A percentile compares a stretch with the other conserved stretches of the same genome.
Conservation (phyloP, 495 filamentous ascomycete species). For the Penicillium soppii region DNA sequence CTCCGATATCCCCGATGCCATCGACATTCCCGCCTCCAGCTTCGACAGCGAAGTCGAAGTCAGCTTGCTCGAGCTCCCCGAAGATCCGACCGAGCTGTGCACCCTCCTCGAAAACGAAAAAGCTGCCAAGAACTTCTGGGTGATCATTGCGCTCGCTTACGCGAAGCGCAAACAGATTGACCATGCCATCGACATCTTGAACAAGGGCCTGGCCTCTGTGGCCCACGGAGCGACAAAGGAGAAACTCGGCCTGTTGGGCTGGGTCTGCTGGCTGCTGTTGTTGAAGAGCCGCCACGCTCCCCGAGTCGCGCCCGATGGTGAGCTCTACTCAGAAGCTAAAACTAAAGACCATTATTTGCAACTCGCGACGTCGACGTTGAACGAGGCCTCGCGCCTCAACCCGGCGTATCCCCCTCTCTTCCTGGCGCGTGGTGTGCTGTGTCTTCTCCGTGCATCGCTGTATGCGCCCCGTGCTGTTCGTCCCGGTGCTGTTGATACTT, state of each 20-base stretch:
- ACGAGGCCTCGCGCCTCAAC: constrained; percentile 92
- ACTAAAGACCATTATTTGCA: constrained; percentile 93
- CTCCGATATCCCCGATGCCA: constrained; percentile 81
- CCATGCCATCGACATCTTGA: constrained; percentile 90
- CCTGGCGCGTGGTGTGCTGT: constrained; percentile 87
- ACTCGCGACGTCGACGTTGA: constrained; percentile 82
- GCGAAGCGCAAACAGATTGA: constrained; percentile 92
- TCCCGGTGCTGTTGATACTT: constrained; percentile 61
- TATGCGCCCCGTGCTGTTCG: constrained; percentile 66
- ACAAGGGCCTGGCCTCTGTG: constrained; percentile 75
- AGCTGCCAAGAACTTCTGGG: constrained; percentile 86
- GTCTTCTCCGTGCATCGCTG: constrained; percentile 82
- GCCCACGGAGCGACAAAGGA: constrained; percentile 72
- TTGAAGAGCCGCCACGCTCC: constrained; percentile 89
- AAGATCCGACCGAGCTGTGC: constrained; percentile 95
- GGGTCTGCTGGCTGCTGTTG: constrained; percentile 89
- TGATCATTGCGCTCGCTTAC: constrained; percentile 94
- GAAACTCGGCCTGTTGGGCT: constrained; percentile 78
- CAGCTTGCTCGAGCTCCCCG: constrained; percentile 81
- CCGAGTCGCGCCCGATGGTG: constrained; percentile 65
- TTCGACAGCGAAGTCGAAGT: constrained; percentile 90
- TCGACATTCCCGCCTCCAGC: constrained; percentile 84
- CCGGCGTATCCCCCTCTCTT: constrained; percentile 85
- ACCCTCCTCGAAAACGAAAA: constrained; percentile 89
- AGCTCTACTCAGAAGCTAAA: constrained; percentile 65